Percentiles rank a stretch among this genome's conserved stretches.
These are phyloP conservation scores for Echria macrotheca DNA, from an alignment of 495 filamentous ascomycete species.

Conservation along the genomic window DNA sequence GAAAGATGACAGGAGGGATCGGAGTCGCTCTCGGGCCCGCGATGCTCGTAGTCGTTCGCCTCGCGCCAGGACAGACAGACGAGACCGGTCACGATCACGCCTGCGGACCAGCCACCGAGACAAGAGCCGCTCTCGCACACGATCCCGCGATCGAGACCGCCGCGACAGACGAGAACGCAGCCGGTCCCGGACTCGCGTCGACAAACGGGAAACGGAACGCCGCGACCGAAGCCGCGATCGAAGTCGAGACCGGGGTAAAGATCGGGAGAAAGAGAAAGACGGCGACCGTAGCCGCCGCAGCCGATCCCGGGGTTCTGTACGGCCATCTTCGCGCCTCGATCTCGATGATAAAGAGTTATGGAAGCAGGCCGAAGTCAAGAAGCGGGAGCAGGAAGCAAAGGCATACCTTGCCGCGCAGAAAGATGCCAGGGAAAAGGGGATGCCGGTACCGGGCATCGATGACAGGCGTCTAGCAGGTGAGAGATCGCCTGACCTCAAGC, in stretches of 20 bases:
- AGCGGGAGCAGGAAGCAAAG: constrained; percentile 54
- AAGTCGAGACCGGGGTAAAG: constrained; percentile 16
- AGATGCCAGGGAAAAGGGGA: constrained; percentile 46
- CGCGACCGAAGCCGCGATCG: constrained; percentile 23
- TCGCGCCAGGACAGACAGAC: constrained; percentile 21
- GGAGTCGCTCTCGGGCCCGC: constrained; percentile 31
- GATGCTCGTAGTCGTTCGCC: constrained; percentile 28
- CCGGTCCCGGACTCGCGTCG: constrained; percentile 21
- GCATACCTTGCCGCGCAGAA: constrained; percentile 50
- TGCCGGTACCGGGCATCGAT: constrained; percentile 42
- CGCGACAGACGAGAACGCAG: constrained; percentile 27
- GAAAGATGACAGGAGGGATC: constrained; percentile 26
- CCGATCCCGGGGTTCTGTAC: constrained; percentile 33
- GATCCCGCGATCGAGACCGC: constrained; percentile 17
- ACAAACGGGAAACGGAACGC: constrained; percentile 19
- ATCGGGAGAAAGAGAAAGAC: constrained; percentile 17
- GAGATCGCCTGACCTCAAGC: constrained; percentile 42
- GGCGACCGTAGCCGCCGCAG: constrained; percentile 30
- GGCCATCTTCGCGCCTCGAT: constrained; percentile 26
- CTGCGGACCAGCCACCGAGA: constrained; percentile 20
- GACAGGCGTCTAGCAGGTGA: constrained; percentile 36
- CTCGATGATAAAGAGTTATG: constrained; percentile 37
- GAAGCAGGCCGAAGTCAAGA: constrained; percentile 50
- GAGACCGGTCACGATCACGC: constrained; percentile 26
- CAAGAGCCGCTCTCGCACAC: constrained; percentile 19